phyloP scores from a whole-genome alignment of 352 stramenopile genomes.

The Globisporangium megalacanthum region DNA sequence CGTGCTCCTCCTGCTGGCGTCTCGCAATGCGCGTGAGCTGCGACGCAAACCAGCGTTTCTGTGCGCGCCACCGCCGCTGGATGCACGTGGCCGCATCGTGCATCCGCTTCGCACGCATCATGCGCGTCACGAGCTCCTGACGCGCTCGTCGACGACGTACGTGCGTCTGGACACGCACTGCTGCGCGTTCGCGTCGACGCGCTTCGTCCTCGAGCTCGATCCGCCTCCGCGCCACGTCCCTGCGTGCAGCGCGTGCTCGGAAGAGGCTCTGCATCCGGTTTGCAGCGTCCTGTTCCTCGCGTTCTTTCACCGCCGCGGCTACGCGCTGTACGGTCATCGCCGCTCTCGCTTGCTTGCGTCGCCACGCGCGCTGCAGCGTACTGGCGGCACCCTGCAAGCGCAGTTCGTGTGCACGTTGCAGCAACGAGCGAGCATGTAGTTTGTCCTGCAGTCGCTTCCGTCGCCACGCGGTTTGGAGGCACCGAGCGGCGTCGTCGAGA shows the following conservation, averaged over 20 bases:
- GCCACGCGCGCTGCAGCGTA: conserved; percentile 76
- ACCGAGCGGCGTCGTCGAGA: conserved; percentile 20
- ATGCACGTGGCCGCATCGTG: conserved; percentile 33
- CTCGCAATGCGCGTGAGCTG: conserved; percentile 34
- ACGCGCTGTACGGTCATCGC: conserved; percentile 20
- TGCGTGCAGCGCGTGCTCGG: conserved; percentile 39
- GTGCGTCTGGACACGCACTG: conserved; percentile 32
- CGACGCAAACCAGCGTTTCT: conserved; percentile 31
- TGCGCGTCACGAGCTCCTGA: conserved; percentile 25
- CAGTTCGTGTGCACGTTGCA: conserved; percentile 8
- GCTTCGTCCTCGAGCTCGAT: conserved; percentile 27
- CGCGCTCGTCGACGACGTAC: conserved; percentile 32
- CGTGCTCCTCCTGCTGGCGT: conserved; percentile 30
- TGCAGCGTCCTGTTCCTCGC: conserved; percentile 37
- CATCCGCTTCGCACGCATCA: conserved; percentile 18
- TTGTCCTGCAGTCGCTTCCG: conserved; percentile 31
- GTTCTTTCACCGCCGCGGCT: conserved; percentile 25
- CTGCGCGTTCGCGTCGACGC: conserved; percentile 34
- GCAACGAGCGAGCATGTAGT: conserved; percentile 16
- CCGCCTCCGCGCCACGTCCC: conserved; percentile 26
- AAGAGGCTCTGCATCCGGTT: conserved; percentile 57
- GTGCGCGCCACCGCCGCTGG: conserved; percentile 48
- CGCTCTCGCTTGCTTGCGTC: conserved; percentile 39
- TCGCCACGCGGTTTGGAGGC: conserved; percentile 42
- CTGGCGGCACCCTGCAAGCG: conserved; percentile 22